Evolutionary conservation across 192 early-diverging fungal species (phyloP).

Genomic region (Geosiphon pyriformis): DNA sequence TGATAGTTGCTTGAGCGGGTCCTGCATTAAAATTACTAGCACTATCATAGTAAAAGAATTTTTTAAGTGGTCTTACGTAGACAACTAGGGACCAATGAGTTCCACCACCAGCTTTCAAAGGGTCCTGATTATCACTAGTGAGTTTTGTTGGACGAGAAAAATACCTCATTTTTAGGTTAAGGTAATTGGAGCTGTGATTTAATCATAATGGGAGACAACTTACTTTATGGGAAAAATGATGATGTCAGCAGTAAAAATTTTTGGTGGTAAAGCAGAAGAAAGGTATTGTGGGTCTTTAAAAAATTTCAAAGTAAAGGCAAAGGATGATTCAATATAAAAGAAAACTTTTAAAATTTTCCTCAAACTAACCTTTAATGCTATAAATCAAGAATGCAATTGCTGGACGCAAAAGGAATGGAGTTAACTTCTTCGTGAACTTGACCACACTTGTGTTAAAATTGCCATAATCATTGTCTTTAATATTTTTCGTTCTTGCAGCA

Average conservation of each 20-base stretch:
- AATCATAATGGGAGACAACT: neutral
- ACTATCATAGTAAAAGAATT: slow-evolving; percentile 12
- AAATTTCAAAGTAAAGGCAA: neutral
- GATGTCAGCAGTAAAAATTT: neutral
- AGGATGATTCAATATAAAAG: neutral
- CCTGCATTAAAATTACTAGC: neutral
- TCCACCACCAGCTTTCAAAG: neutral
- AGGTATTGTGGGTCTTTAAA: neutral
- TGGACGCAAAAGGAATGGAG: neutral
- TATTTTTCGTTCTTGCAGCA: neutral
- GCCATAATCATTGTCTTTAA: neutral
- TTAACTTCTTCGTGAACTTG: neutral
- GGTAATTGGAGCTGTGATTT: too few species aligned
- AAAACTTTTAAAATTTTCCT: neutral
- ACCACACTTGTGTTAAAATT: too few species aligned
- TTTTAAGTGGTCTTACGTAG: neutral
- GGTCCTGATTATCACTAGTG: neutral
- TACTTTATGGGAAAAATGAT: neutral
- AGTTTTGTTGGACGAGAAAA: neutral
- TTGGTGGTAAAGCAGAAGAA: neutral
- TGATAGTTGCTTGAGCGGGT: neutral
- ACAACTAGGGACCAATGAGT: slow-evolving; percentile 14
- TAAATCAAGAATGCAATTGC: neutral
- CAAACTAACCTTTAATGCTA: neutral
- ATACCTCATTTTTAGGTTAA: neutral